Evolutionary conservation across 768 basidiomycete genomes (phyloP), one percentile per base, ranked within the genome.

Genomic region (Boletus rufocinnamomeus): DNA sequence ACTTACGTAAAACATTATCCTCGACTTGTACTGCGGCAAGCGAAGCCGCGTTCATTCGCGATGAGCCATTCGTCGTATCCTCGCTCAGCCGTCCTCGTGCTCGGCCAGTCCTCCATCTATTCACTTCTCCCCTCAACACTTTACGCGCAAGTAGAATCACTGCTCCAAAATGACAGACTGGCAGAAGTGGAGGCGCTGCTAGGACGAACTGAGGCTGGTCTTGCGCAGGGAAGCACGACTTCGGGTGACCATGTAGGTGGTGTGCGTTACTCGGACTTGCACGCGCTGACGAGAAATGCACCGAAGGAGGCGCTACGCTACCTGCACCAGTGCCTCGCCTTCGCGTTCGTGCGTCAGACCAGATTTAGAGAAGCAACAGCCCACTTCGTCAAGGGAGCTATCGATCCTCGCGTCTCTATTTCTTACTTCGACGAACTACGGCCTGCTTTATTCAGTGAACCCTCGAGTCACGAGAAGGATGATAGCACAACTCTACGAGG

Each of bases 391-490:
- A 80, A 84, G 54, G 93, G 92, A 37, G 84, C 87, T 46, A 74
- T 92, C n/a, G 93, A 97, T 73, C 91, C 93, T 0, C 84, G 93
- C 16, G 70, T 95, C 3, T 79, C 94, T 40, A 77, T 95, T 59
- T 86, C 90, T 60, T 88, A 92, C 70, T 95, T 86, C 65, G 86
- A 91, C 8, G 81, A 86, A 58, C 75, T 95, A n/a, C 80, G 87
- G 30, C 89, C 88, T 21, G 74, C 78, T 13, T 74, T 94, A 28
- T 87, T 88, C 67, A 65, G 32, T 40, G 59, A 57, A 41, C 52
- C 41, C 32, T n/a, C 37, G 11, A 44, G 32, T 50, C n/a, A 28
- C 16, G 58, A 43, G 27, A 34, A 52, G 16, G 57, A 44, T 14
- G 38, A 10, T 13, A 45, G 14, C 21, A 17, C 56, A 19, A 11